Evolutionary conservation across 441 rosid genomes (phyloP).

Genomic region (Erodium moschatum): DNA sequence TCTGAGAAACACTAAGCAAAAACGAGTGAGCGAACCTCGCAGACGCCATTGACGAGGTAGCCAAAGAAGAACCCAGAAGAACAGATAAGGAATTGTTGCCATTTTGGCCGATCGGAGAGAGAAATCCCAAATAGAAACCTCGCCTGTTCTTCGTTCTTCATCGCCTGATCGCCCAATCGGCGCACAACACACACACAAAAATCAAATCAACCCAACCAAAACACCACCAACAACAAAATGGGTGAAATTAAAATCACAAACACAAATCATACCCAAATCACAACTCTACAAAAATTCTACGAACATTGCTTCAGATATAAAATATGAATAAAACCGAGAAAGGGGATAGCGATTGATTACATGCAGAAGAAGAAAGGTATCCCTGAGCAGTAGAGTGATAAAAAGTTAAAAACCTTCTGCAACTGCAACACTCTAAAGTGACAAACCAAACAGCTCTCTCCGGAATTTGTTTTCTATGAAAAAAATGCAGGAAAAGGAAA

Average conservation of each 20-base stretch:
- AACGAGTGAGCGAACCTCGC: constrained; percentile 41
- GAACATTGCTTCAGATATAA: background rate
- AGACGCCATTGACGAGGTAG: constrained; percentile 86
- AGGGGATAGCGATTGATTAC: background rate
- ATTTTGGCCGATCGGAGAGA: constrained; percentile 54
- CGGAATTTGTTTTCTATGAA: background rate
- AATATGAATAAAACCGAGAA: background rate
- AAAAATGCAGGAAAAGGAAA: background rate
- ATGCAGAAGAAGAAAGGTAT: constrained; percentile 5
- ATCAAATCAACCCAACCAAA: background rate
- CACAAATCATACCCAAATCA: background rate
- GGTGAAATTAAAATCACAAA: background rate
- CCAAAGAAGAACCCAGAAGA: constrained; percentile 95
- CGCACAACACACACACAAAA: background rate
- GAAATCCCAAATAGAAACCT: constrained; percentile 58
- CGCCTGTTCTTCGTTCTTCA: constrained; percentile 54
- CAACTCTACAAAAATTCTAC: no score
- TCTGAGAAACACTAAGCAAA: no score
- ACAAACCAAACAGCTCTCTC: background rate
- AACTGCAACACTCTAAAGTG: background rate
- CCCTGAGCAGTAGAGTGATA: background rate
- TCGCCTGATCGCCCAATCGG: constrained; percentile 12
- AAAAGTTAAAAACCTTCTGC: background rate
- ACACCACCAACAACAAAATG: no score
- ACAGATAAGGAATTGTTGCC: constrained; percentile 79